Evolutionary conservation across 225 moss, liverwort and hornwort species (phyloP), one percentile per base, ranked within the genome.

Genomic region (Thuidium tamariscinum): DNA sequence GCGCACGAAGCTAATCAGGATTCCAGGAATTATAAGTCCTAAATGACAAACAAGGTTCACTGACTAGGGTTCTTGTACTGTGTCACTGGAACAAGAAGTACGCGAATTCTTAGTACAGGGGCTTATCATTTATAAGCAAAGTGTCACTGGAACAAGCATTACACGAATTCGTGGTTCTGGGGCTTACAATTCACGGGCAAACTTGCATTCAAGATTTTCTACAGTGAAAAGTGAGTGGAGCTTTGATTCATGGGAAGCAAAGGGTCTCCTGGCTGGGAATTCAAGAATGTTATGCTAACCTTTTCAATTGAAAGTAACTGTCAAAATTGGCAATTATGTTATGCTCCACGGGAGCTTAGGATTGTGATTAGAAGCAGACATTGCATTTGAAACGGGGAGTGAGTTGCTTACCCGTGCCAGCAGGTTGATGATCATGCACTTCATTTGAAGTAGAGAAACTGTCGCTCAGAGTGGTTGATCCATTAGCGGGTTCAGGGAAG

Each of bases 401-500:
- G 29, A 60, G 42, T 44, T 63, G 6, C 51, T 10, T 60, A 80
- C 86, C 86, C 14, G 29, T 49, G 49, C 37, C 55, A 49, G 79
- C 86, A 39, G 81, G 70, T 69, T 57, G 83, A 57, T 60, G 83
- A 64, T 60, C 46, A 80, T 87, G 84, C 49, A 71, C 87, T 44
- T 71, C 90, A 66, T 91, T 89, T 13, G 87, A 89, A 70, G 79
- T 83, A 5, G 89, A 83, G 51, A 89, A 79, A 69, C 85, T 80
- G 86, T 87, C 87, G 42, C 89, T 92, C 37, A 54, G 77, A n/a
- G 86, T 57, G 23, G 69, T 12, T 44, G 77, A 77, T 65, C 80
- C 83, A 26, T 86, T 81, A 7, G 74, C 54, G 17, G 71, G 63
- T 76, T 91, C 84, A 30, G 87, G 87, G 72, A 87, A 76, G 34